phyloP scores from a whole-genome alignment of 257 asterid species.

The Nicotiana otophora region DNA sequence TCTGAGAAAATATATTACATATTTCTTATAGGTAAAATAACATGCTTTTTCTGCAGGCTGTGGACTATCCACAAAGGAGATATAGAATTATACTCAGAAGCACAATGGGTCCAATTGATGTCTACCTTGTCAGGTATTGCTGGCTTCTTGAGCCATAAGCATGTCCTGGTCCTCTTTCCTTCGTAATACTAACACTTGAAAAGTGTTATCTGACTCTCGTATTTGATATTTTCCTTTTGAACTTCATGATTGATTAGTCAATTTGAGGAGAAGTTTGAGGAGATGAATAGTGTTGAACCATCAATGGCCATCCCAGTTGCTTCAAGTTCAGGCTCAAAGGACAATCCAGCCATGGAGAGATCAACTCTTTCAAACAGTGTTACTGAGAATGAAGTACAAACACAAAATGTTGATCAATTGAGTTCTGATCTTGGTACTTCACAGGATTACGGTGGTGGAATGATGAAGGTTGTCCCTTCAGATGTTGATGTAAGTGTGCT shows the following conservation, averaged over 20 bases:
- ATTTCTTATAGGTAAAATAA: constrained; percentile 16
- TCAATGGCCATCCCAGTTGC: constrained; percentile 44
- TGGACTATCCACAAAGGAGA: constrained; percentile 90
- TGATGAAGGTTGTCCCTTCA: constrained; percentile 74
- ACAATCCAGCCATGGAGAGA: constrained; percentile 34
- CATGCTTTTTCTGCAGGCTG: constrained; percentile 45
- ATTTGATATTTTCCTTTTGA: not conserved
- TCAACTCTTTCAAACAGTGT: constrained; percentile 28
- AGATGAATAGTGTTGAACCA: constrained; percentile 54
- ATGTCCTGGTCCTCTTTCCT: not conserved
- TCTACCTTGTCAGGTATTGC: constrained; percentile 86
- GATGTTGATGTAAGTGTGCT: constrained; percentile 60
- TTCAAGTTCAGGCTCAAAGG: constrained; percentile 63
- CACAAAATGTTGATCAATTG: constrained; percentile 39
- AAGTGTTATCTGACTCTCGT: not conserved
- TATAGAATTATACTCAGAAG: constrained; percentile 93
- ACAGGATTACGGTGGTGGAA: constrained; percentile 66
- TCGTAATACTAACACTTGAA: not conserved
- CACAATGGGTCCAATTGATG: constrained; percentile 95
- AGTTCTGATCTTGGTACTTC: constrained; percentile 37
- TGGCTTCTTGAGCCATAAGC: not conserved
- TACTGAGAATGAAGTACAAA: constrained; percentile 32
- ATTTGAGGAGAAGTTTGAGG: constrained; percentile 91
- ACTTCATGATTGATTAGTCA: constrained; percentile 41
- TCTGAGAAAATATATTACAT: constrained; percentile 13